phyloP scores from a whole-genome alignment of 805 yeast species.

The Metschnikowia kofuensis region DNA sequence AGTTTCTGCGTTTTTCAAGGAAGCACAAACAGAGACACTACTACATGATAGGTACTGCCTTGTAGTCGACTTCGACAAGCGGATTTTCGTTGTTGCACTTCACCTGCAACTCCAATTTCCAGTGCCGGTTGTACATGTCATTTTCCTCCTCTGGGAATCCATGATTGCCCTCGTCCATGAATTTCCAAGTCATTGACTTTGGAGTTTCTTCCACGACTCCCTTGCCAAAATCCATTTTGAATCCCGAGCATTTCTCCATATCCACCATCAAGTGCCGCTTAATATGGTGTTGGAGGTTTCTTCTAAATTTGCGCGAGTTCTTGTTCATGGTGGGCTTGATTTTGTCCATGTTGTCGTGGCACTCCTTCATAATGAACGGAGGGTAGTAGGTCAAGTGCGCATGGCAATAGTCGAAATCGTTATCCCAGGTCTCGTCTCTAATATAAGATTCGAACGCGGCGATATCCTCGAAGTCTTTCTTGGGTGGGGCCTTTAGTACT shows the following conservation, averaged over 20 bases:
- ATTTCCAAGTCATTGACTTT: constrained; percentile 61
- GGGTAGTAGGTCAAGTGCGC: constrained; percentile 68
- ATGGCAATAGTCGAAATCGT: constrained; percentile 66
- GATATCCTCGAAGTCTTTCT: constrained; percentile 58
- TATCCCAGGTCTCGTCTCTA: constrained; percentile 73
- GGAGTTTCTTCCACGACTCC: constrained; percentile 47
- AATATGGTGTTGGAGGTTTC: constrained; percentile 74
- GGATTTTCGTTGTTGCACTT: constrained; percentile 68
- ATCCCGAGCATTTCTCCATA: constrained; percentile 60
- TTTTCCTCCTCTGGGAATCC: constrained; percentile 51
- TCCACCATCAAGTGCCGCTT: constrained; percentile 68
- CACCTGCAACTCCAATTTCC: constrained; percentile 62
- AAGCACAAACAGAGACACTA: neutral
- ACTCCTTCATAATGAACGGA: constrained; percentile 65
- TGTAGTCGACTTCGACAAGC: constrained; percentile 62
- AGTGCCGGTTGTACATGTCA: constrained; percentile 48
- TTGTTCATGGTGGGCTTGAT: constrained; percentile 71
- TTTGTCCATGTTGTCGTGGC: constrained; percentile 67
- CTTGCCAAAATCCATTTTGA: constrained; percentile 49
- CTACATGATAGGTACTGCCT: constrained; percentile 43
- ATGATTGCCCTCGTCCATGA: constrained; percentile 55
- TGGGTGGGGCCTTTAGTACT: constrained; percentile 40
- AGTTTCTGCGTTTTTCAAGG: too few species aligned
- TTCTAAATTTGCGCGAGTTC: constrained; percentile 65
- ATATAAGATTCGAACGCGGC: constrained; percentile 60